These are phyloP conservation scores for Rosa hybrid DNA, from an alignment of 331 rosid genomes.

Conservation along the genomic window DNA sequence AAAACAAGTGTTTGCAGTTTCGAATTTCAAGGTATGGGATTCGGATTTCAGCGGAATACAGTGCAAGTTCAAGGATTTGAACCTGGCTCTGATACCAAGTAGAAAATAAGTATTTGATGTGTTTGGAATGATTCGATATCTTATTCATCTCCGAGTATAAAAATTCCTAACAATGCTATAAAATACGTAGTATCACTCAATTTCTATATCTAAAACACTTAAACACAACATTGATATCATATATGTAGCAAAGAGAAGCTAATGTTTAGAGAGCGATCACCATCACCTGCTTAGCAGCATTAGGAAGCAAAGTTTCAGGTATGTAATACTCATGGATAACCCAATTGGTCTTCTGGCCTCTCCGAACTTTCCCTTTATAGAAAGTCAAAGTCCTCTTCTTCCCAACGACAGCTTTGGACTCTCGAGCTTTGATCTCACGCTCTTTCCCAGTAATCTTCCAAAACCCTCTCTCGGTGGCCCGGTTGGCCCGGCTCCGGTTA, in stretches of 20 bases:
- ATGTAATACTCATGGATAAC: conserved; percentile 65
- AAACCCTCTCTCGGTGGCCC: conserved; percentile 49
- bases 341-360: conserved; percentile 41
- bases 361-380: conserved; percentile 33
- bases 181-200: too few relatives aligned
- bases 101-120: too few relatives aligned
- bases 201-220: too few relatives aligned
- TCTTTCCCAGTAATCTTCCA: conserved; percentile 72
- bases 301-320: background rate
- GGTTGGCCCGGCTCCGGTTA: conserved; percentile 31
- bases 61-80: too few relatives aligned
- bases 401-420: conserved; percentile 41
- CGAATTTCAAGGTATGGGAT: too few relatives aligned
- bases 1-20: too few relatives aligned
- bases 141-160: too few relatives aligned
- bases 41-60: too few relatives aligned
- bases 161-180: too few relatives aligned
- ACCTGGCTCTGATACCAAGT: too few relatives aligned
- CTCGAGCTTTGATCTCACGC: conserved; percentile 14
- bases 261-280: conserved; percentile 14
- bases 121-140: too few relatives aligned
- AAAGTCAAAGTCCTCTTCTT: conserved; percentile 62
- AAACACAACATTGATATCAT: too few relatives aligned
- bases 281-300: conserved; percentile 8
- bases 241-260: background rate